A percentile compares a stretch with the other conserved stretches of the same genome.
phyloP scores from a whole-genome alignment of 2,329 filamentous ascomycete species.

The Talaromyces islandicus region DNA sequence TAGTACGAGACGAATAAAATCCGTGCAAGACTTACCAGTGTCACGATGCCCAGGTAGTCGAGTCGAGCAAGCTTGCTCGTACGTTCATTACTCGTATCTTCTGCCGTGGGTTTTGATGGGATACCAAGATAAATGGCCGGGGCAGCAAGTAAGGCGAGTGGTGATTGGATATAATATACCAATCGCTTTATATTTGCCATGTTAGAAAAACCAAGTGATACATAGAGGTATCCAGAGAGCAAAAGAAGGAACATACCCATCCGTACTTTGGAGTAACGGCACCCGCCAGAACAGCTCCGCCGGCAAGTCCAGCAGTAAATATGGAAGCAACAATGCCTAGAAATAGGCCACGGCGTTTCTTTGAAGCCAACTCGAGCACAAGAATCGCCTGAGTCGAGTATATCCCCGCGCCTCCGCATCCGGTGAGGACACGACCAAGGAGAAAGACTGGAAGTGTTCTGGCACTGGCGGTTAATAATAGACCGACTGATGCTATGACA shows the following conservation, averaged over 20 bases:
- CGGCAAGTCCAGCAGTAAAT: constrained; percentile 64
- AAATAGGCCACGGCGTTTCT: constrained; percentile 63
- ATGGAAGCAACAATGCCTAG: constrained; percentile 69
- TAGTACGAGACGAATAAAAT: background rate
- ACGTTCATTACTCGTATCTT: constrained; percentile 30
- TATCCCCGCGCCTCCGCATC: constrained; percentile 64
- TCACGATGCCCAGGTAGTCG: constrained; percentile 67
- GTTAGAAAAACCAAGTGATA: background rate
- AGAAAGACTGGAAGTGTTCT: constrained; percentile 58
- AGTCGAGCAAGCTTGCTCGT: constrained; percentile 49
- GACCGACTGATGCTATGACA: constrained; percentile 53
- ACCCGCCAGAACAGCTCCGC: constrained; percentile 48
- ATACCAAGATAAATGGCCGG: constrained; percentile 60
- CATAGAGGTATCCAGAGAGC: background rate
- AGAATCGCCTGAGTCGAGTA: constrained; percentile 65
- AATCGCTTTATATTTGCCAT: constrained; percentile 48
- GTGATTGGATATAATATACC: constrained; percentile 68
- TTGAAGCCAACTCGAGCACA: constrained; percentile 65
- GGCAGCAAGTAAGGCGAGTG: constrained; percentile 57
- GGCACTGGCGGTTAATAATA: constrained; percentile 59
- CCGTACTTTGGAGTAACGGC: constrained; percentile 58
- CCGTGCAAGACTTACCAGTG: constrained; percentile 47
- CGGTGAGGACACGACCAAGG: constrained; percentile 61
- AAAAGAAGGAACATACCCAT: constrained; percentile 52
- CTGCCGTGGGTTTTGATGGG: constrained; percentile 42